Evolutionary conservation across 1,284 basidiomycete species (phyloP).

Genomic region (Erythrobasidium hasegawianum): DNA sequence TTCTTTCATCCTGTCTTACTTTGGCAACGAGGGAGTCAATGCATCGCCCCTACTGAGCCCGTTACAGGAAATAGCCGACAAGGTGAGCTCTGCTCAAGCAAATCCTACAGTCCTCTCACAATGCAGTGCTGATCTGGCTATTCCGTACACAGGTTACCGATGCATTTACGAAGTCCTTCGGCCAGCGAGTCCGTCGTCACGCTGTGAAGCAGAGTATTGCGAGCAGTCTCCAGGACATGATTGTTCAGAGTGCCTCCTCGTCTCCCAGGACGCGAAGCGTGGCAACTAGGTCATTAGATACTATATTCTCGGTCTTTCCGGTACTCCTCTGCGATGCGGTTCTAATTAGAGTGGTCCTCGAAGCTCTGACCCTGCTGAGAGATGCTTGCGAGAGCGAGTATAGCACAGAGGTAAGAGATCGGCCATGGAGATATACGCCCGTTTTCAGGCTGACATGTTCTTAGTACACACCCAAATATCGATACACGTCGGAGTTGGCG

Average conservation of each 20-base stretch:
- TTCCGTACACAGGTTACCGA: slow-evolving; percentile 50
- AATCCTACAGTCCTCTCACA: too few relatives aligned
- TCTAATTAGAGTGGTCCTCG: slow-evolving; percentile 82
- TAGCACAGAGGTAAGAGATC: slow-evolving; percentile 78
- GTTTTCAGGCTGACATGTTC: background rate
- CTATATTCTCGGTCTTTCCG: slow-evolving; percentile 86
- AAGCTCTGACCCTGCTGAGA: slow-evolving; percentile 83
- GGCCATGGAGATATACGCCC: too few relatives aligned
- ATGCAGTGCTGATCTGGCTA: too few relatives aligned
- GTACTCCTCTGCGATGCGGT: slow-evolving; percentile 86
- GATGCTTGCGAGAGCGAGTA: slow-evolving; percentile 87
- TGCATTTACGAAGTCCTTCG: slow-evolving; percentile 63
- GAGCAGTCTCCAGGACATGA: slow-evolving; percentile 68
- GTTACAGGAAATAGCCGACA: slow-evolving; percentile 82
- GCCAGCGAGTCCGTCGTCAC: slow-evolving; percentile 71
- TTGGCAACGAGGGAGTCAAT: slow-evolving; percentile 82
- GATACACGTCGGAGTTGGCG: slow-evolving; percentile 69
- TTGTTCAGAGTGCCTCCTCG: slow-evolving; percentile 78
- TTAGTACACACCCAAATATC: slow-evolving; percentile 81
- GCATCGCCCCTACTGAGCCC: slow-evolving; percentile 62
- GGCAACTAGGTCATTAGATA: slow-evolving; percentile 76
- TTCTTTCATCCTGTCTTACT: slow-evolving; percentile 80
- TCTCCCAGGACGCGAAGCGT: slow-evolving; percentile 74
- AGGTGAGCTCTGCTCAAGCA: slow-evolving; percentile 59
- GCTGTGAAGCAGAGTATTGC: slow-evolving; percentile 69